Base-by-base conservation (phyloP, 2,329 filamentous ascomycete species). In the Meredithiella fracta region DNA sequence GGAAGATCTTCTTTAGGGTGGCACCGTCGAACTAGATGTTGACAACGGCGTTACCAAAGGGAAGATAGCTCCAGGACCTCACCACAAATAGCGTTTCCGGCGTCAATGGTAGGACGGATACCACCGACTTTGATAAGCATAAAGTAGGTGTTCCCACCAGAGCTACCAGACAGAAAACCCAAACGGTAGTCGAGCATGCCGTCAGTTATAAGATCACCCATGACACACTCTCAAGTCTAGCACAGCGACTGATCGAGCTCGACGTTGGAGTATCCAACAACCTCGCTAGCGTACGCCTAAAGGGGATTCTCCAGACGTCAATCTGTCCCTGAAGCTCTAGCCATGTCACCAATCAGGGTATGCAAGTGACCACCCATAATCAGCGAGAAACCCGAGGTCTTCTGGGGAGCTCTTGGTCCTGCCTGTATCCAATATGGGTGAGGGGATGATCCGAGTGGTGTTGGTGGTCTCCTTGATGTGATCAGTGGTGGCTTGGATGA, bases 401-500 rank as follows among this genome's bases (percentile, higher is more conserved):
- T 68, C 60, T 73, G 1, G 80, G 80, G 9, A 85, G 73, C 55
- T 75, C 70, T 64, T 79, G 72, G 64, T 84, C 81, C 53, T 78
- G 72, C 0, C 81, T 76, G 63, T 82, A 84, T 20, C 80, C 81
- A 55, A 84, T 80, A 63, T 84, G 80, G 1, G 80, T 84, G 59
- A 84, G 74, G 44, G 79, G 0, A 78, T 78, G 60, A 85, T 82
- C 58, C 80, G 74, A 44, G 72, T 80, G 64, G 84, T 77, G 59
- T 81, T 75, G 14, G 79, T 81, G 3, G 72, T 80, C 54, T 72
- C 69, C 59, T 73, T 74, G 65, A 84, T 82, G 61, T 79, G 70
- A 64, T 82, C 74, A 54, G 84, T 73, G 23, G 79, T 76, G 52
- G 73, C 71, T 64, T 84, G 80, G 1, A 83, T 76, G 6, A 78